Conservation (phyloP, 2,329 filamentous ascomycete species). For the Corynespora cassiicola region DNA sequence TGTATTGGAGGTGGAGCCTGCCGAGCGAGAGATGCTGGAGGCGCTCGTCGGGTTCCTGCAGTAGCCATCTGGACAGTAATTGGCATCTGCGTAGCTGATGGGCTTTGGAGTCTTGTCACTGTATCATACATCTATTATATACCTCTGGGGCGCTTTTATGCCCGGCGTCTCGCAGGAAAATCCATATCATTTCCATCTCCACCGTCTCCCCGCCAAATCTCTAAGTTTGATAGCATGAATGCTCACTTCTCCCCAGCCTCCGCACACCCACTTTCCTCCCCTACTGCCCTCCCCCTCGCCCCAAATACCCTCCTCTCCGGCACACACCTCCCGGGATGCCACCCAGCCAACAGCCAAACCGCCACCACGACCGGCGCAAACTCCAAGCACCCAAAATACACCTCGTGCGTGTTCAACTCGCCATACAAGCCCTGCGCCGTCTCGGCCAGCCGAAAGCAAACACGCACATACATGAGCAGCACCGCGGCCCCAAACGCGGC, state of each 20-base stretch:
- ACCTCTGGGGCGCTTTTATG: too few relatives aligned
- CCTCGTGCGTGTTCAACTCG: constrained; percentile 57
- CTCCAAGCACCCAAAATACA: constrained; percentile 61
- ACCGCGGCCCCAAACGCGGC: constrained; percentile 53
- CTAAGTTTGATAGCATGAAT: too few relatives aligned
- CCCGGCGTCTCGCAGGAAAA: too few relatives aligned
- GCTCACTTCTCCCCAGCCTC: too few relatives aligned
- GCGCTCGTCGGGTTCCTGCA: constrained; percentile 55
- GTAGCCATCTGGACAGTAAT: constrained; percentile 8
- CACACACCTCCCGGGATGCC: constrained; percentile 53
- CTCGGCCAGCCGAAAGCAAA: constrained; percentile 62
- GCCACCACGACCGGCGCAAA: constrained; percentile 62
- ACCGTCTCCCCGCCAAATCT: too few relatives aligned
- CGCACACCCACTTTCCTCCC: too few relatives aligned
- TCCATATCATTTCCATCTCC: too few relatives aligned
- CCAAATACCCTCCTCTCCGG: constrained; percentile 5
- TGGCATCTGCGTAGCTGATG: not conserved
- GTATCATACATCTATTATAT: too few relatives aligned
- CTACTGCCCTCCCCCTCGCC: too few relatives aligned
- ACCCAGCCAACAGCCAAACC: constrained; percentile 53
- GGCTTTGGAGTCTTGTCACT: not conserved
- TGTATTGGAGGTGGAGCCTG: constrained; percentile 59
- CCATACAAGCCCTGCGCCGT: constrained; percentile 58
- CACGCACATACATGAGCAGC: constrained; percentile 59
- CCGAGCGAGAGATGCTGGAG: constrained; percentile 69